Base-by-base conservation (phyloP, 805 yeast genomes). In the Saccharomycopsis fermentans region DNA sequence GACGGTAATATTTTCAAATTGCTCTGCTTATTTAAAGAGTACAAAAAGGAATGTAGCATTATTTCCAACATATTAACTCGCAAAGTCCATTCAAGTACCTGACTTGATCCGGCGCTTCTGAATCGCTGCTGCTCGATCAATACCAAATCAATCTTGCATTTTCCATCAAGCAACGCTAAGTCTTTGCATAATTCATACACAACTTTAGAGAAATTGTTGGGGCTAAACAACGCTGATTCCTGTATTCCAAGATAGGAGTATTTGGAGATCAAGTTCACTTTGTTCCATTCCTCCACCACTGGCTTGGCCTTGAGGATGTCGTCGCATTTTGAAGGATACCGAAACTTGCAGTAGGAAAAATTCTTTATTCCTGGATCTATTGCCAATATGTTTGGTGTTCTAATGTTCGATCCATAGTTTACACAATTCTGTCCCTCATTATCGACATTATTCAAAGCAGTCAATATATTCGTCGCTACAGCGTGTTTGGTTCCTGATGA, bases 81-180 rank as follows among this genome's bases (percentile, higher is more conserved):
- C 16, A 61, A 32, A 16, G 63, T 61, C 63, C 63, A 61, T 37
- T 61, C 58, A 14, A 47, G 58, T 8, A 61, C 63, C n/a, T 24
- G 35, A 11, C 51, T 21, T 9, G 56, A 36, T 8, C 61, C 58
- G 3, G 9, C 26, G 19, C 56, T 61, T 36, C 63, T 43, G 8
- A 55, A n/a, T 24, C 63, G 35, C 29, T 61, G 63, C 19, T 58
- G 54, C 21, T 61, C 63, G 29, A 61, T 55, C 12, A 59, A 16
- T 6, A 59, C 19, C 48, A 57, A 26, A 35, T 60, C 60, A 32
- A 50, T 34, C 21, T 17, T 17, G 32, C n/a, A 16, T 17, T 52
- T 52, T 2, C 11, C 43, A 11, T 52, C 32, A 17, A 6, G 9
- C 21, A 19, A 9, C 3, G n/a, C 21, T 6, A 48, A 17, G 16